Evolutionary conservation across 306 rosid species (phyloP), one percentile per base, ranked within the genome.

Genomic region (Rosa multiflora): DNA sequence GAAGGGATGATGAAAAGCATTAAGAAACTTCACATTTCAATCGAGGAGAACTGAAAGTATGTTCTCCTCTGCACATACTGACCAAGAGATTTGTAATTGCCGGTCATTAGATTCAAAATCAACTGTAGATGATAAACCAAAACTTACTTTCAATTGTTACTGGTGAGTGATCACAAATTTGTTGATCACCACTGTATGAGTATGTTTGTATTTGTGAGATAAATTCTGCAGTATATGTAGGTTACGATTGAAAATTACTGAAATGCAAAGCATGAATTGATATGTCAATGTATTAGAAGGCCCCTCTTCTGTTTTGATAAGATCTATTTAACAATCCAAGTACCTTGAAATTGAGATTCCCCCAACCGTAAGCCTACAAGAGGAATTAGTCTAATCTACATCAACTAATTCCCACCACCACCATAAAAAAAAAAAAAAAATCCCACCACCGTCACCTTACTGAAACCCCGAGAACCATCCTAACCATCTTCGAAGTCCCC

Each of bases 1-100:
- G 91, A 70, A 23, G 40, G 32, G 73, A 89, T 7, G 71, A 87
- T 9, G 98, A 90, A 39, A 61, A 53, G 26, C 56, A 70, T 47
- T 2, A 37, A 48, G 1, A 43, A 14, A 58, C 35, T 58, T 58
- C 35, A 58, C 32, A 21, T 26, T 2, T 56, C 32, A 21, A 58
- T 58, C 10, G 64, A 21, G 56, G 55, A 49, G 63, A 56, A 56
- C 4, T 55, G 26, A 7, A 32, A 6, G 12, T 53, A 53, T 55
- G 26, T 58, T 58, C 10, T 58, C 32, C 14, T 3, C 64, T 0
- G 26, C 26, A 55, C 26, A 20, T 13, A 51, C 20, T 15, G 56
- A 55, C 63, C 29, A 56, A 0, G 63, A 56, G 0, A 59, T 23
- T 10, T 23, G 15, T 10, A 21, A 23, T 59, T 11, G 12, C 66